Evolutionary conservation across 768 basidiomycete species (phyloP), one percentile per base, ranked within the genome.

Genomic region (Lentinus tigrinus): DNA sequence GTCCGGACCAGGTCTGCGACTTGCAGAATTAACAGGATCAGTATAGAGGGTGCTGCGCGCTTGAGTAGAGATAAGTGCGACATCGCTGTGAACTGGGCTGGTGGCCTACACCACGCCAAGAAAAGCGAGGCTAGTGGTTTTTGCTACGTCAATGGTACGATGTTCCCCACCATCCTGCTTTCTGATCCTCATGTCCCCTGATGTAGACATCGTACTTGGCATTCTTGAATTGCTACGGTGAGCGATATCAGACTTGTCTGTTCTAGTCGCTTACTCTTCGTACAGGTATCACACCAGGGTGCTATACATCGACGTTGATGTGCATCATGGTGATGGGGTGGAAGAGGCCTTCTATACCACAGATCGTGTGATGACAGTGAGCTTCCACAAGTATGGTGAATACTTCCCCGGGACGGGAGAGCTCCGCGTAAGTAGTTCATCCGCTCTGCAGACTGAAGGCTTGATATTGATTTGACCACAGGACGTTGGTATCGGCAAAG

Each of bases 391-490:
- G 73, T 99, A 98, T 63, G 97, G 97, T 34, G 97, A 99, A 73
- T 99, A 91, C 73, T 99, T 99, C 73, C 97, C 97, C 26, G 97
- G 97, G 40, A 99, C 97, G 6, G 97, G 97, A n/a, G 95, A 97
- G 73, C 78, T 97, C 39, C 82, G 95, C 64, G 93, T 93, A 68
- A 64, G 85, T 70, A n/a, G 27, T 19, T 56, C 47, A 28, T 55
- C 46, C 52, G 43, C 52, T 50, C 44, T 50, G n/a, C n/a, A n/a
- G n/a, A n/a, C n/a, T n/a, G n/a, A n/a, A n/a, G n/a, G n/a, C n/a
- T n/a, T n/a, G n/a, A n/a, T n/a, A n/a, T n/a, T n/a, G n/a, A n/a
- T n/a, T n/a, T n/a, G n/a, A n/a, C n/a, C n/a, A n/a, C 66, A 94
- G 92, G 96, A 98, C 68, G 85, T 90, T 42, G 95, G 95, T 3